Evolutionary conservation across 2,329 filamentous ascomycete genomes (phyloP), one percentile per base, ranked within the genome.

Genomic region (Aureobasidium vineae): DNA sequence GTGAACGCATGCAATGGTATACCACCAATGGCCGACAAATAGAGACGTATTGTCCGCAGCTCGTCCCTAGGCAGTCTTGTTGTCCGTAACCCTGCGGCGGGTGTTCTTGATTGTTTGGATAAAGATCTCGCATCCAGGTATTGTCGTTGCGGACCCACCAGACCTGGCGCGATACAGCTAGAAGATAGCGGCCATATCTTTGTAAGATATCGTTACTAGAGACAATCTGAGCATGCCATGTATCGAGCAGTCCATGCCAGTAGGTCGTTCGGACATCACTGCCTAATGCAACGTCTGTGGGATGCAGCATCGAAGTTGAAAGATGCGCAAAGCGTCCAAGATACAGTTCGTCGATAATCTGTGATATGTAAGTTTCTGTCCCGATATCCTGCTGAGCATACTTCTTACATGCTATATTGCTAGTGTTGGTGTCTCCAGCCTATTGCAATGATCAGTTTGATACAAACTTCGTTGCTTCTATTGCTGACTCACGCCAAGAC

Each of bases 371-470:
- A 60, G 56, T 45, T 19, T 10, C 4, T 47, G 26, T 16, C 4
- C n/a, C 49, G 13, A 15, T 8, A 21, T 15, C 16, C 15, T 31
- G 11, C 13, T 3, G 19, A 19, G 11, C 5, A 23, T 15, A 31
- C 19, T 50, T 16, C 19, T 50, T 16, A 53, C 61, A 45, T 36
- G 7, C 63, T 65, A 65, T 65, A 43, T 49, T n/a, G 49, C 31
- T n/a, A 28, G 33, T 21, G 41, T 16, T 8, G 52, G 21, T 7
- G 41, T 2, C 2, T 63, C 31, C 15, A 63, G 28, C 2, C 60
- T 63, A 10, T 11, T 1, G 5, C 5, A 1, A 16, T 40, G 2
- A 11, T 54, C 28, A 43, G 36, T 43, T 11, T 31, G 5, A 16
- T 8, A 7, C 13, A 6, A n/a, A 7, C 5, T 54, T 10, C 5